Conservation (phyloP, 139 green algal genomes). For the Desmodesmus armatus region DNA sequence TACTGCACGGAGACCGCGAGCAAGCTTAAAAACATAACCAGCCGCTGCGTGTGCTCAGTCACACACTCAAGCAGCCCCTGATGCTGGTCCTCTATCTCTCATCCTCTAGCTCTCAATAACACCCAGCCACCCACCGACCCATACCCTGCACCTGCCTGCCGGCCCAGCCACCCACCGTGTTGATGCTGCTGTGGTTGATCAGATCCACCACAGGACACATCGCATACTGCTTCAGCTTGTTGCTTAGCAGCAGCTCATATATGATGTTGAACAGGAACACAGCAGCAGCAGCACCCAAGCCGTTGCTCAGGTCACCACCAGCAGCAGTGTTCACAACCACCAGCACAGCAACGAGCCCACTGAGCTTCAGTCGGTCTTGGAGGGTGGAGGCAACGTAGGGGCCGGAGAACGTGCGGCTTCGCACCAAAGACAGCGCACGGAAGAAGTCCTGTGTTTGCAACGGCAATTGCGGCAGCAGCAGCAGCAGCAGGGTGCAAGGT, state of each 20-base stretch:
- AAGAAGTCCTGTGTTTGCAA: constrained; percentile 69
- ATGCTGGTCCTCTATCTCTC: too few relatives aligned
- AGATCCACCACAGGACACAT: constrained; percentile 75
- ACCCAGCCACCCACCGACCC: too few relatives aligned
- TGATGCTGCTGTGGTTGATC: constrained; percentile 65
- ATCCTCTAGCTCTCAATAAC: too few relatives aligned
- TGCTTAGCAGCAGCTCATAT: constrained; percentile 66
- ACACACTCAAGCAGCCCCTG: too few relatives aligned
- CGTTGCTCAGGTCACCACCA: constrained; percentile 50
- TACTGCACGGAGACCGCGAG: not conserved
- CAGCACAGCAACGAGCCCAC: constrained; percentile 52
- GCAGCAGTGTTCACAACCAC: constrained; percentile 50
- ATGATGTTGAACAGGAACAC: constrained; percentile 75
- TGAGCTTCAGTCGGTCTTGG: constrained; percentile 50
- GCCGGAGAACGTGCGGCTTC: constrained; percentile 83
- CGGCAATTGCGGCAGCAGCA: too few relatives aligned
- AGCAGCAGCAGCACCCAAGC: constrained; percentile 58
- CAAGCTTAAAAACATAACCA: too few relatives aligned
- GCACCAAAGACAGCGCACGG: constrained; percentile 82
- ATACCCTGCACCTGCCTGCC: too few relatives aligned
- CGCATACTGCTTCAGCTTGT: constrained; percentile 65
- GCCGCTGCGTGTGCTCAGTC: too few relatives aligned
- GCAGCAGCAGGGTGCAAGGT: too few relatives aligned
- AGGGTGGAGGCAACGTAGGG: constrained; percentile 79
- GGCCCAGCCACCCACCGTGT: constrained; percentile 37